These are phyloP conservation scores for Fusarium kyushuense DNA, from an alignment of 2,329 filamentous ascomycete genomes.

Conservation along the genomic window DNA sequence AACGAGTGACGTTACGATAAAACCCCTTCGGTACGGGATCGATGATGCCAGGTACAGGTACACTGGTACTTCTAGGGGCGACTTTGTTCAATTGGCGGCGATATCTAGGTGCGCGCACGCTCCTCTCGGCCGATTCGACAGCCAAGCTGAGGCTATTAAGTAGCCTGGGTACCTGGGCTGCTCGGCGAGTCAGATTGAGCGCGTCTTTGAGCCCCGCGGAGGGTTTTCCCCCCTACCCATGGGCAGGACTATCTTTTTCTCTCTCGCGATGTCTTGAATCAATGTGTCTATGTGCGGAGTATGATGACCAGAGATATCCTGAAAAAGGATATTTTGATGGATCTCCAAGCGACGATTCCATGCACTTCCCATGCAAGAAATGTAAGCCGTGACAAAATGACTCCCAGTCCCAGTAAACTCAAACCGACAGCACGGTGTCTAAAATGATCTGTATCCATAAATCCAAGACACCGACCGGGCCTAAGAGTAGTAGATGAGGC, in stretches of 20 bases:
- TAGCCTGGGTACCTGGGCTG: slow-evolving; percentile 16
- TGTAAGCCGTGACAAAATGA: slow-evolving; percentile 21
- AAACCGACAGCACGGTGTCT: slow-evolving; percentile 19
- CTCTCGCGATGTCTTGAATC: background rate
- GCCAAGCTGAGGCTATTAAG: slow-evolving; percentile 29
- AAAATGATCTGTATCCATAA: slow-evolving; percentile 12
- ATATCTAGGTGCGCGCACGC: slow-evolving; percentile 13
- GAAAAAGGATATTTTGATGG: background rate
- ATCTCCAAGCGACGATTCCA: slow-evolving; percentile 13
- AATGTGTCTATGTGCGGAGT: slow-evolving; percentile 1
- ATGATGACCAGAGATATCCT: background rate
- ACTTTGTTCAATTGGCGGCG: slow-evolving; percentile 17
- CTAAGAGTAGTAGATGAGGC: slow-evolving; percentile 41
- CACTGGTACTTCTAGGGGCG: slow-evolving; percentile 6
- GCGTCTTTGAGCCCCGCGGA: slow-evolving; percentile 42
- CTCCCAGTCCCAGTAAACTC: slow-evolving; percentile 13
- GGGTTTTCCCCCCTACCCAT: slow-evolving; percentile 18
- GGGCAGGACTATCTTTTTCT: background rate
- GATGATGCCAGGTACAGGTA: slow-evolving; percentile 23
- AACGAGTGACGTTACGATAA: slow-evolving; percentile 37
- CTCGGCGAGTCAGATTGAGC: slow-evolving; percentile 47
- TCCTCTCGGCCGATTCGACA: slow-evolving; percentile 43
- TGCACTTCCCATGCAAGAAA: slow-evolving; percentile 43
- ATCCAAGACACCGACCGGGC: slow-evolving; percentile 6
- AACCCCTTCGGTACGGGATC: slow-evolving; percentile 13